A percentile compares a stretch with the other conserved stretches of the same genome.
phyloP scores from a whole-genome alignment of 2,329 filamentous ascomycete genomes.

The Nannizziopsis barbatae region DNA sequence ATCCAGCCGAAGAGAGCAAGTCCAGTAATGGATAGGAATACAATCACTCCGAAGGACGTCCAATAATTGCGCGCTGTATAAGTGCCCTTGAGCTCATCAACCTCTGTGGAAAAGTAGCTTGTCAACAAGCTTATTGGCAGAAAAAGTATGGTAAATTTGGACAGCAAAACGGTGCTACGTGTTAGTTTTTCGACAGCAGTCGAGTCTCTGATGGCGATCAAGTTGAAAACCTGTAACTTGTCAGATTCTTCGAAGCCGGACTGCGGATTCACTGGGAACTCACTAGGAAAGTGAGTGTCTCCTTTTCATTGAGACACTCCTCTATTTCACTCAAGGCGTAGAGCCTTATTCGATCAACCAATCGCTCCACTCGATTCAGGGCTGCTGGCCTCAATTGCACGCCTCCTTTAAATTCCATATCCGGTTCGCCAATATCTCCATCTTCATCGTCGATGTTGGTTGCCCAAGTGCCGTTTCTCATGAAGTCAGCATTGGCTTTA shows the following conservation, averaged over 20 bases:
- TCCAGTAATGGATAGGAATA: slow-evolving; percentile 47
- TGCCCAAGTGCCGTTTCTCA: slow-evolving; percentile 4
- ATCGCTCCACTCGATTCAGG: slow-evolving; percentile 47
- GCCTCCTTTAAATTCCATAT: slow-evolving; percentile 23
- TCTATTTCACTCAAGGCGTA: slow-evolving; percentile 55
- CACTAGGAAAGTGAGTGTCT: slow-evolving; percentile 57
- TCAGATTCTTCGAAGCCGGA: slow-evolving; percentile 1
- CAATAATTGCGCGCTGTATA: slow-evolving; percentile 57
- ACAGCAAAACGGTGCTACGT: slow-evolving; percentile 58
- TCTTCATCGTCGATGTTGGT: slow-evolving; percentile 9
- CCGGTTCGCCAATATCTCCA: not conserved
- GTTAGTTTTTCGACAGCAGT: slow-evolving; percentile 60
- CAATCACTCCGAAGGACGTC: slow-evolving; percentile 54
- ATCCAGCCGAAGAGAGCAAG: slow-evolving; percentile 48
- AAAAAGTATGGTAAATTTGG: slow-evolving; percentile 65
- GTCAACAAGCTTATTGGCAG: slow-evolving; percentile 65
- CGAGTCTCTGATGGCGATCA: slow-evolving; percentile 65
- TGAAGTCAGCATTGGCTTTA: not conserved
- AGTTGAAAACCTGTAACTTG: slow-evolving; percentile 56
- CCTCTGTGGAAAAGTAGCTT: slow-evolving; percentile 59
- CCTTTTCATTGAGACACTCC: slow-evolving; percentile 56
- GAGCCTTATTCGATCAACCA: slow-evolving; percentile 50
- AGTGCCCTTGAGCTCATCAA: slow-evolving; percentile 44
- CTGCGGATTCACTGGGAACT: slow-evolving; percentile 2
- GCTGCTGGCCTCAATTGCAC: slow-evolving; percentile 39